Evolutionary conservation across 768 basidiomycete species (phyloP).

Genomic region (Wakefieldia striispora): DNA sequence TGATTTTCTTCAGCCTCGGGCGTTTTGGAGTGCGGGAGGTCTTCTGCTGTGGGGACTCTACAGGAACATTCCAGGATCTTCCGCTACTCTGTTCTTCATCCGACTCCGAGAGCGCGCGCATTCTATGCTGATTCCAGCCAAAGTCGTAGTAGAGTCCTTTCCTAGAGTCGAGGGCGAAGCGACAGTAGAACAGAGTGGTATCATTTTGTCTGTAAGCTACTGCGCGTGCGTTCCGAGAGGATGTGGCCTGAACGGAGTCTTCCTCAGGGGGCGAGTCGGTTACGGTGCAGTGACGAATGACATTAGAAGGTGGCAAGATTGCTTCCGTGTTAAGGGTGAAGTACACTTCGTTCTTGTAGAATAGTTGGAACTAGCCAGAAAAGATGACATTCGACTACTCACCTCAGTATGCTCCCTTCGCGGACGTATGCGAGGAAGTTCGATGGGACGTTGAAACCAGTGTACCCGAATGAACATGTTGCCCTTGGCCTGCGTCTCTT

Average conservation of each 20-base stretch:
- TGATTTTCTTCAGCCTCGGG: conserved; percentile 16
- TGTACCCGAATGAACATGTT: conserved; percentile 62
- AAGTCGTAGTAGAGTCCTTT: conserved; percentile 64
- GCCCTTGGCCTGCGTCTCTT: conserved; percentile 32
- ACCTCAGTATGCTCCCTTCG: conserved; percentile 63
- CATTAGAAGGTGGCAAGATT: conserved; percentile 47
- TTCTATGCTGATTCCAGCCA: conserved; percentile 52
- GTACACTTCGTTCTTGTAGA: conserved; percentile 69
- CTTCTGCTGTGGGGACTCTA: conserved; percentile 17
- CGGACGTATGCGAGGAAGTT: conserved; percentile 59
- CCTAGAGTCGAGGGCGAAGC: conserved; percentile 53
- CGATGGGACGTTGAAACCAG: conserved; percentile 71
- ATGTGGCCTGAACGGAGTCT: conserved; percentile 2
- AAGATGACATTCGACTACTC: conserved; percentile 12
- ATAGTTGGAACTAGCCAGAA: neutral
- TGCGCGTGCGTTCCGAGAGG: conserved; percentile 12
- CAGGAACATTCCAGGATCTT: conserved; percentile 46
- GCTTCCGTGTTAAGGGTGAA: conserved; percentile 53
- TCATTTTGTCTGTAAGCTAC: conserved; percentile 17
- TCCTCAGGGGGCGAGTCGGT: conserved; percentile 26
- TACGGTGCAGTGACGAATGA: conserved; percentile 53
- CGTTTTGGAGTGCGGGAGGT: conserved; percentile 16
- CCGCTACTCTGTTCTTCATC: conserved; percentile 36
- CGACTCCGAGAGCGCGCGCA: conserved; percentile 33
- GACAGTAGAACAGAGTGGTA: conserved; percentile 50